Base-by-base conservation (phyloP, 108 stramenopile species). In the Parietichytrium sp. region DNA sequence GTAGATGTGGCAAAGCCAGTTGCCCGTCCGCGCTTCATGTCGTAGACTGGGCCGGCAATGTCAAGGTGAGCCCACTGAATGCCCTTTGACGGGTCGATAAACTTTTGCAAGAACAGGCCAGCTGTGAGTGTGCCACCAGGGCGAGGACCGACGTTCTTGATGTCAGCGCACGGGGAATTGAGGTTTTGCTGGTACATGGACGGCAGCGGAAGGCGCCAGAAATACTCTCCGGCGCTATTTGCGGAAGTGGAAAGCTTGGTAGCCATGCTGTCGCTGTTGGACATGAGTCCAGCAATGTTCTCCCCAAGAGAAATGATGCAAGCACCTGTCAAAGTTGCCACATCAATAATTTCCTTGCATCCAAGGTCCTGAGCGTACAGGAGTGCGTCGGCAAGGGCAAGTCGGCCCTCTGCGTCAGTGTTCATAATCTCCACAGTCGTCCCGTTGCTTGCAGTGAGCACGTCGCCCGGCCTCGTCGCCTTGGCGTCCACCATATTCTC, bases 291-390 rank as follows among this genome's bases (percentile, higher is more conserved):
- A 20, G 86, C 84, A 12, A 90, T 87, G n/a, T 90, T 82, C 4
- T 80, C 42, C 16, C 92, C 92, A 25, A 92, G 50, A 10, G 90
- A 90, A 36, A 92, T 86, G 47, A 92, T 83, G 20, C 87, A 86
- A 4, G 92, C 91, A 7, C 92, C 92, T 0, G 92, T 93, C 4
- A 93, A 84, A 29, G 92, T 93, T 8, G 92, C 92, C 50, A 87
- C 83, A 51, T 93, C 92, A 7, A 91, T 30, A 15, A 88, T 2
- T 26, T 23, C 49, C 78, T 78, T 20, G 42, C 52, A 33, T 0
- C 27, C 26, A 4, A 77, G 78, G 18, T 1, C 55, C 48, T 82
- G 82, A 30, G 33, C 38, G 29, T 48, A 42, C 10, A 83, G 53
- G 47, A 91, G 51, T 15, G 88, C 83, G 80, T 91, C 91, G 12